phyloP scores from a whole-genome alignment of 2,329 filamentous ascomycete species.

The Calonectria montana region DNA sequence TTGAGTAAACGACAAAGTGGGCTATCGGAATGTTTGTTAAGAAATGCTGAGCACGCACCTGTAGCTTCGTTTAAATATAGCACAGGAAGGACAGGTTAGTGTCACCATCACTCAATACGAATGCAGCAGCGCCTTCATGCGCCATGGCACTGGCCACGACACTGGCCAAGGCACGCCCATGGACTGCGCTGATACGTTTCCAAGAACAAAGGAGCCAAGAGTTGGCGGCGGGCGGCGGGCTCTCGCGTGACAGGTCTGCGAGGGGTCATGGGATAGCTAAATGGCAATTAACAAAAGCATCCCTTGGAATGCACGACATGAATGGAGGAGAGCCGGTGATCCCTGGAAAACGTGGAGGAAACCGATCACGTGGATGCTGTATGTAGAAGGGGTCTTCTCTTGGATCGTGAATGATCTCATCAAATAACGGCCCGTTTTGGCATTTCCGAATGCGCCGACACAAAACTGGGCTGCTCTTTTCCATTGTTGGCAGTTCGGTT shows the following conservation, averaged over 20 bases:
- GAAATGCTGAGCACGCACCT: not conserved
- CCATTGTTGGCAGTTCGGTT: slow-evolving; percentile 14
- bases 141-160: not conserved
- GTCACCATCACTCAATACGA: not conserved
- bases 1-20: not conserved
- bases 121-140: not conserved
- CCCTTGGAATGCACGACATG: not conserved
- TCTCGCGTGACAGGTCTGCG: not conserved
- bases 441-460: slow-evolving; percentile 1
- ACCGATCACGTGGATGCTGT: not conserved
- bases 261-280: not conserved
- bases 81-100: too few relatives aligned
- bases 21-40: not conserved
- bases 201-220: not conserved
- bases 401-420: not conserved
- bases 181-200: not conserved
- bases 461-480: slow-evolving; percentile 13
- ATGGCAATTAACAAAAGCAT: not conserved
- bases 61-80: not conserved
- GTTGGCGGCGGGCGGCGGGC: not conserved
- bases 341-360: not conserved
- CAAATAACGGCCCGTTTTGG: not conserved
- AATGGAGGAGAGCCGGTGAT: not conserved
- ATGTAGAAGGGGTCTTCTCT: not conserved
- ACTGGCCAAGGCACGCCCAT: not conserved